Percentiles rank a stretch among this genome's conserved stretches.
Evolutionary conservation across 2,329 filamentous ascomycete species (phyloP).

Genomic region (Fusarium metavorans): DNA sequence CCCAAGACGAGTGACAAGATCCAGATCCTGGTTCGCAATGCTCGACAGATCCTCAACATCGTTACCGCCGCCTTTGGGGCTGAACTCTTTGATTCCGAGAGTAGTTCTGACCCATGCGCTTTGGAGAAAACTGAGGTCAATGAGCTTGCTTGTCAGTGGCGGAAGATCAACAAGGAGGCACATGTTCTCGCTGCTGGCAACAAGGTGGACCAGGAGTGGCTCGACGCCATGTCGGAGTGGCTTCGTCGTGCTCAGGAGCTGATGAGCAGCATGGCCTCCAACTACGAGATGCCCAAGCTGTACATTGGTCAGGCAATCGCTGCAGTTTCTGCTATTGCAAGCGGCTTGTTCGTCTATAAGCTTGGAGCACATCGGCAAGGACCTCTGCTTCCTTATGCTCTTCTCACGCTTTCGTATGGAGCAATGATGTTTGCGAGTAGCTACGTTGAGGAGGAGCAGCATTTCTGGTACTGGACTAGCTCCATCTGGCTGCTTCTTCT

Average conservation of each 20-base stretch:
- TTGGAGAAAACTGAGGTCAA: slow-evolving; percentile 58
- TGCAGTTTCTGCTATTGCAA: slow-evolving; percentile 45
- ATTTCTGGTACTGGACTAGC: slow-evolving; percentile 96
- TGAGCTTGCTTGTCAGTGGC: slow-evolving; percentile 78
- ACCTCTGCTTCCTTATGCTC: slow-evolving; percentile 56
- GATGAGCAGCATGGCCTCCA: slow-evolving; percentile 91
- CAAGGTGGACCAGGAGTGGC: slow-evolving; percentile 54
- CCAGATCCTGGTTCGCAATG: slow-evolving; percentile 81
- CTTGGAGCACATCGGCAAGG: slow-evolving; percentile 23
- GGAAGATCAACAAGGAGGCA: slow-evolving; percentile 45
- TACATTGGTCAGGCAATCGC: slow-evolving; percentile 57
- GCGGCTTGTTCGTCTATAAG: slow-evolving; percentile 18
- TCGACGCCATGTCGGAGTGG: slow-evolving; percentile 67
- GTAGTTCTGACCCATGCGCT: slow-evolving; percentile 53
- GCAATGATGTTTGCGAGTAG: slow-evolving; percentile 98
- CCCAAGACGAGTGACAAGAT: slow-evolving; percentile 62
- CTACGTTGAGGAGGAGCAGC: slow-evolving; percentile 97
- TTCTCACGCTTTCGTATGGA: slow-evolving; percentile 74
- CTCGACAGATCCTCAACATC: slow-evolving; percentile 82
- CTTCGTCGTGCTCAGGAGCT: slow-evolving; percentile 78
- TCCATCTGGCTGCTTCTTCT: slow-evolving; percentile 75
- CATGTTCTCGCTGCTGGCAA: slow-evolving; percentile 32
- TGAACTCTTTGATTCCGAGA: slow-evolving; percentile 55
- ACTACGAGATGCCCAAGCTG: slow-evolving; percentile 82
- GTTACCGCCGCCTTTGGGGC: slow-evolving; percentile 77